Evolutionary conservation across 129 eudicot genomes (phyloP).

Genomic region (Chrysanthemum lavandulifolium): DNA sequence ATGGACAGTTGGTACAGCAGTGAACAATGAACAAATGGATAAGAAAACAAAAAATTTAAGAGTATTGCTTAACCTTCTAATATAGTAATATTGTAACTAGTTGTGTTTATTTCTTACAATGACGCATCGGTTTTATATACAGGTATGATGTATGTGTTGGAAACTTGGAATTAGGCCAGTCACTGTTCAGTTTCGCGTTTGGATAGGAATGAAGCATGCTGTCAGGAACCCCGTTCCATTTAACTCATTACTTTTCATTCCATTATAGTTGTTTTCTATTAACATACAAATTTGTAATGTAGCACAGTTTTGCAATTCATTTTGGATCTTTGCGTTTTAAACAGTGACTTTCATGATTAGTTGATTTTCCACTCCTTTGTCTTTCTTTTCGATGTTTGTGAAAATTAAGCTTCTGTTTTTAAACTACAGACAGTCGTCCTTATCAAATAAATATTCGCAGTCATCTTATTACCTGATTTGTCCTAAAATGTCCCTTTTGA

Average conservation of each 20-base stretch:
- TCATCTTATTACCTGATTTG: neutral
- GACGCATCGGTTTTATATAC: neutral
- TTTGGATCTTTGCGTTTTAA: too few species aligned
- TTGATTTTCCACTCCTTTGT: neutral
- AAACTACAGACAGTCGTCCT: neutral
- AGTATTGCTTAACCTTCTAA: neutral
- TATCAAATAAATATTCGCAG: neutral
- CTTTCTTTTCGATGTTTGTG: neutral
- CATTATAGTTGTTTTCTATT: neutral
- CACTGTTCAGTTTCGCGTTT: neutral
- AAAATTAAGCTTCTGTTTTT: neutral
- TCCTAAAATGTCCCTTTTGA: neutral
- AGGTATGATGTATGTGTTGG: neutral
- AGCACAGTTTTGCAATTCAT: too few species aligned
- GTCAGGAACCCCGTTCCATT: neutral
- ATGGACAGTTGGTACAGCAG: constrained; percentile 2
- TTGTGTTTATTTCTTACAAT: neutral
- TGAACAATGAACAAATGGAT: neutral
- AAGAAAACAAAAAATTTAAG: neutral
- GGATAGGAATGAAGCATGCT: neutral
- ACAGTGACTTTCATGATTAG: too few species aligned
- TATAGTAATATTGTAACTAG: neutral
- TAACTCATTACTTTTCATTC: neutral
- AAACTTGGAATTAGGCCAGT: neutral
- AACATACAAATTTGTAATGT: too few species aligned